Evolutionary conservation across 2,329 filamentous ascomycete genomes (phyloP), one percentile per base, ranked within the genome.

Genomic region (Laburnicola sp.): DNA sequence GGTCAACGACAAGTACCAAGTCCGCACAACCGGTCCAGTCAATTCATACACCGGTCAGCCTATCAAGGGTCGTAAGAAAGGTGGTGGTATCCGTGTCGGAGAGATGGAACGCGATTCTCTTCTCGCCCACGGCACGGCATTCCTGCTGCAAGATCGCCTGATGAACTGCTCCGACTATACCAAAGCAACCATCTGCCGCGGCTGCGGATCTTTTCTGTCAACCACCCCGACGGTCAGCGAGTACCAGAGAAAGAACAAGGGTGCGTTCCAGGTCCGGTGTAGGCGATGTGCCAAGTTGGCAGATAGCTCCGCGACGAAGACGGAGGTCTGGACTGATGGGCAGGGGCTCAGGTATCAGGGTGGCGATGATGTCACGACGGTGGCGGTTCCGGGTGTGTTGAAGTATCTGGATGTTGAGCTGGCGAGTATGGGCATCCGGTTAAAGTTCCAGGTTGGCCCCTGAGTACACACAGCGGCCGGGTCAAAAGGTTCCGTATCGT

Each of bases 1-100:
- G 94, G 94, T 99, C 50, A 97, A 97, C 82, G 94, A 99, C 76
- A 99, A 99, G 76, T 99, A 89, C 81, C 94, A 99, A 75, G 94
- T 97, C 49, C 86, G 94, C 74, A 97, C 94, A 2, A 97, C 94
- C 0, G 94, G 94, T 48, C 92, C 92, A 1, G 88, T 97, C 37
- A 94, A 94, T 48, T 84, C 87, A 23, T 85, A 94, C 11, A 97
- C 93, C 0, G 92, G 93, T 28, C 94, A 99, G 72, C 94, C 94
- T 35, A 94, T 99, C 80, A 97, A 97, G 79, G 94, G 94, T 58
- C 83, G 94, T 72, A 94, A 95, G 72, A 90, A 93, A 75, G 94
- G 93, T 69, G 94, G 94, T 77, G 94, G 94, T 86, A 97, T 99
- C 71, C 91, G 94, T 80, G 93, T 99, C 27, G 94, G 94, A 75